Evolutionary conservation across 805 yeast genomes (phyloP), one percentile per base, ranked within the genome.

Genomic region (Hanseniaspora mollemarum): DNA sequence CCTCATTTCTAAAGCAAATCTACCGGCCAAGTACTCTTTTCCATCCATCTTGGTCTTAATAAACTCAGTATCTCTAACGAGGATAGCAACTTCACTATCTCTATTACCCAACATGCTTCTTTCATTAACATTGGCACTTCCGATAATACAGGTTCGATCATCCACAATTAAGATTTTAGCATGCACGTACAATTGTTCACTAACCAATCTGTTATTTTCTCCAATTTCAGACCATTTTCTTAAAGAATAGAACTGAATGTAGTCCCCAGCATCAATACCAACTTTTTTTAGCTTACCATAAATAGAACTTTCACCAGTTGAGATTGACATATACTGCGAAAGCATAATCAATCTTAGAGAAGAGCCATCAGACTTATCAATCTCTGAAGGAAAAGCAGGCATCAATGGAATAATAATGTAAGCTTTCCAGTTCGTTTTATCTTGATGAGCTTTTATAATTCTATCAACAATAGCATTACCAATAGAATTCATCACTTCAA

Each of bases 381-480:
- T 94, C 56, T 87, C 84, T 25, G 95, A 80, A 60, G 83, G 92
- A 64, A 94, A 92, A 0, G 98, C 99, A 1, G 99, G 99, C 92
- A 92, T 87, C 57, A 92, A 71, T 2, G 99, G 99, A 55, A 92
- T 87, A 10, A 92, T 74, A 54, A 92, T 82, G 24, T 87, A 76
- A 1, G 97, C 97, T 55, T 80, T 81, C 99, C 99, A 92, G 10
- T 70, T 65, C 49, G 78, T 82, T 4, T 78, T 77, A 54, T 81
- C 83, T 54, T 76, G 75, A 61, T 85, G 83, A 0, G 98, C 98
- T 43, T 87, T 74, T 31, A 88, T 83, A 51, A 90, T 88, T 59
- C 99, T 74, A 64, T 92, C 97, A n/a, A 92, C 97, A 41, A 92
- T 71, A 0, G 99, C 99, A 71, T 90, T 95, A 37, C 69, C 98